Percentiles rank a stretch among this genome's conserved stretches.
phyloP scores from a whole-genome alignment of 345 rosid genomes.

The Crucihimalaya himalaica region DNA sequence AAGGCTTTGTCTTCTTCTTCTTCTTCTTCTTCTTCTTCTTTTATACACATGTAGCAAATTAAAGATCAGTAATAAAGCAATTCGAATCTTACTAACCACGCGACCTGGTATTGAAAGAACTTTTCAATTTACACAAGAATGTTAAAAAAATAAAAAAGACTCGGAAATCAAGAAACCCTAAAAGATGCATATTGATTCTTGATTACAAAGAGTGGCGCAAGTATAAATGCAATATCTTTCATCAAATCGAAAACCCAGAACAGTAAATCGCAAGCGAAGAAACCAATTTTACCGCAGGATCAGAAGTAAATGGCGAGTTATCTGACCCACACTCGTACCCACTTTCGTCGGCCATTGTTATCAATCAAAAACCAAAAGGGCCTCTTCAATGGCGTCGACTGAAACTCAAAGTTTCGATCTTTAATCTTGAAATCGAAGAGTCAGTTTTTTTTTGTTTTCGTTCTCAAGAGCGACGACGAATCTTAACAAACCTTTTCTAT shows the following conservation, averaged over 20 bases:
- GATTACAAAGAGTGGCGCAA: not conserved
- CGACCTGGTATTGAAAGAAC: not conserved
- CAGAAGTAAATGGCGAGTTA: not conserved
- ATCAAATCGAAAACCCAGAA: not conserved
- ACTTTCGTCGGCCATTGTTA: conserved; percentile 1
- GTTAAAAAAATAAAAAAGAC: not conserved
- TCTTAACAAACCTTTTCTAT: not conserved
- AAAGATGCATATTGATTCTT: not conserved
- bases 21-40: too few species aligned
- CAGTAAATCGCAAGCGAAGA: not conserved
- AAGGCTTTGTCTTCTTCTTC: conserved; percentile 6
- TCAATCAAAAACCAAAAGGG: not conserved
- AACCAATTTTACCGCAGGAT: not conserved
- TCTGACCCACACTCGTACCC: conserved; percentile 1
- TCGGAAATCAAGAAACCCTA: conserved; percentile 3
- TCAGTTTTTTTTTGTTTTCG: not conserved
- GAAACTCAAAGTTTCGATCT: not conserved
- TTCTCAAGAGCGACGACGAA: conserved; percentile 1
- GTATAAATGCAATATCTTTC: not conserved
- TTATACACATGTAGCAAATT: not conserved
- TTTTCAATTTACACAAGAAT: not conserved
- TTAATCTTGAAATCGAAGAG: conserved; percentile 16
- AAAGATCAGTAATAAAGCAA: not conserved
- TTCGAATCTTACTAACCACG: not conserved
- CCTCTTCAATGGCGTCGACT: conserved; percentile 14